Conservation (phyloP, 2,329 filamentous ascomycete species). For the Raffaelea deltoideospora region DNA sequence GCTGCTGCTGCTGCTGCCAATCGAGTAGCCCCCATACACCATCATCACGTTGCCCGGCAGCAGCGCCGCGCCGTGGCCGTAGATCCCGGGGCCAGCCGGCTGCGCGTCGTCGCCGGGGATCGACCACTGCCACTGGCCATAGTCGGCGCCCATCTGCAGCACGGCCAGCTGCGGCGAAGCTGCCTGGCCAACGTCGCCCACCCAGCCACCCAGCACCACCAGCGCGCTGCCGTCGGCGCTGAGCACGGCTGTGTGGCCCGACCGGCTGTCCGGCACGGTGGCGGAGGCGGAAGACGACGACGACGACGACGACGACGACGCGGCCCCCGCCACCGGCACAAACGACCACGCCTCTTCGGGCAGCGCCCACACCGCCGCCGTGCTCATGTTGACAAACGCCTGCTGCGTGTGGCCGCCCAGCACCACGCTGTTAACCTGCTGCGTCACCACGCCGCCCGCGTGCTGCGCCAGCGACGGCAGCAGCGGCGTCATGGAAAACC, state of each 20-base stretch:
- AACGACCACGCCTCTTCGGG: constrained; percentile 83
- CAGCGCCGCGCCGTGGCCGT: constrained; percentile 48
- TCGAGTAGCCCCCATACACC: constrained; percentile 47
- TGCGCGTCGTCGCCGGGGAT: constrained; percentile 41
- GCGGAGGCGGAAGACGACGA: background rate
- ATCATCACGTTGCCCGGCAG: constrained; percentile 55
- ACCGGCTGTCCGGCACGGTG: constrained; percentile 45
- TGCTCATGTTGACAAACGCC: constrained; percentile 91
- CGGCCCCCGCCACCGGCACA: constrained; percentile 36
- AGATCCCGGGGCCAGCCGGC: constrained; percentile 32
- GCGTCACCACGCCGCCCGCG: constrained; percentile 39
- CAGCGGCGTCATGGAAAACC: constrained; percentile 68
- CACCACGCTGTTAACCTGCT: constrained; percentile 65
- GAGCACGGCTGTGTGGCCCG: constrained; percentile 75
- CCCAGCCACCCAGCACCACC: constrained; percentile 80
- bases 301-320: constrained; percentile 4
- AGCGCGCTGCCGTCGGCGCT: constrained; percentile 65
- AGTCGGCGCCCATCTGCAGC: constrained; percentile 59
- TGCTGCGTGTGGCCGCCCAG: constrained; percentile 70
- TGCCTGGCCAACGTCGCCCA: constrained; percentile 60
- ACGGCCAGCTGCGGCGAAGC: constrained; percentile 72
- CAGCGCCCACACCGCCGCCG: constrained; percentile 71
- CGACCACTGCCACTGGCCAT: constrained; percentile 60
- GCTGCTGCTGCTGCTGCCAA: constrained; percentile 12
- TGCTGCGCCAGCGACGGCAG: constrained; percentile 54